phyloP scores from a whole-genome alignment of 2,329 filamentous ascomycete species.

The Mycosphaerelloides madeirae region DNA sequence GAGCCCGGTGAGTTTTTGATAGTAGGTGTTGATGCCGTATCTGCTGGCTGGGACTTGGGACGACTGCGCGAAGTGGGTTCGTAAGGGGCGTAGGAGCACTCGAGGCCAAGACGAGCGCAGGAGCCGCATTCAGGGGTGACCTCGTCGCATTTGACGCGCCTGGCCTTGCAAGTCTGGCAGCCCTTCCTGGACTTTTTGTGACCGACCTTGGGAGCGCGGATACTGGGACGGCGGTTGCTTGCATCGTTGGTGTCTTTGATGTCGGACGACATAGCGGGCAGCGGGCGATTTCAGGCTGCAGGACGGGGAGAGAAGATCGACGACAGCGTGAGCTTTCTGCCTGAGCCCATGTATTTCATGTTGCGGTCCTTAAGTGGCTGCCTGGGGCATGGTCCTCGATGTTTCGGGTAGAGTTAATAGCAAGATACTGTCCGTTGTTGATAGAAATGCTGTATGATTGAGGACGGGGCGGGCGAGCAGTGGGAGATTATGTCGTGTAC shows the following conservation, averaged over 20 bases:
- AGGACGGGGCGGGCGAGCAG: too few relatives aligned
- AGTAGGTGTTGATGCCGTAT: conserved; percentile 4
- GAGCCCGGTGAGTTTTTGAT: conserved; percentile 12
- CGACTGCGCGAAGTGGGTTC: conserved; percentile 14
- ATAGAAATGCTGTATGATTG: too few relatives aligned
- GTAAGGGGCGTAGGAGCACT: conserved; percentile 42
- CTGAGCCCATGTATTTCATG: too few relatives aligned
- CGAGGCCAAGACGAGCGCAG: conserved; percentile 46
- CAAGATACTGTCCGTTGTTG: too few relatives aligned
- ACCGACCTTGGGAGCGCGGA: conserved; percentile 22
- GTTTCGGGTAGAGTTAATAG: too few relatives aligned
- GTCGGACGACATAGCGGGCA: not conserved
- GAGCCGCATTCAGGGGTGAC: conserved; percentile 46
- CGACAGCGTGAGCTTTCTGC: too few relatives aligned
- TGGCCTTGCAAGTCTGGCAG: conserved; percentile 54
- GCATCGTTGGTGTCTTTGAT: too few relatives aligned
- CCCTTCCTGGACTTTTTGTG: conserved; percentile 53
- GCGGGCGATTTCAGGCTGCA: not conserved
- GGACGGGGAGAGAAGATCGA: not conserved
- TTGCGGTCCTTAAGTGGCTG: too few relatives aligned
- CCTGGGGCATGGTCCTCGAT: too few relatives aligned
- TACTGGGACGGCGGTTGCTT: conserved; percentile 4
- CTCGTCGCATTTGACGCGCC: conserved; percentile 56
- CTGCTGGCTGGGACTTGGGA: conserved; percentile 13
- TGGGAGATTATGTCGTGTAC: too few relatives aligned